These are phyloP conservation scores for Fusarium burgessii DNA, from an alignment of 2,329 filamentous ascomycete genomes.

Conservation along the genomic window DNA sequence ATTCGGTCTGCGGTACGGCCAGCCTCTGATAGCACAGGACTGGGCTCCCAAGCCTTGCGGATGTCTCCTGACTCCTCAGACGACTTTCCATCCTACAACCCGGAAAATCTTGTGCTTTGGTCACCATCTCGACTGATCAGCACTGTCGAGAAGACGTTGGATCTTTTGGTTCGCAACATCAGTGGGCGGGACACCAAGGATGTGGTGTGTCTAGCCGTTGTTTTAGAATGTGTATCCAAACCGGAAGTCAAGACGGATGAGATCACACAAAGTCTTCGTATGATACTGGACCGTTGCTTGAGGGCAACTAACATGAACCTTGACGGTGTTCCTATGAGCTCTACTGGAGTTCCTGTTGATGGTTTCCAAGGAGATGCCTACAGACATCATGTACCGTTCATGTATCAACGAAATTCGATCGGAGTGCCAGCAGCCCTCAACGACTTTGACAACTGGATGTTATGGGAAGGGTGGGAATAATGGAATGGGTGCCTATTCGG, in stretches of 20 bases:
- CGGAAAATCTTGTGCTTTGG: slow-evolving; percentile 56
- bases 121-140: slow-evolving; percentile 55
- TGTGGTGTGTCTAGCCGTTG: slow-evolving; percentile 61
- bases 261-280: slow-evolving; percentile 56
- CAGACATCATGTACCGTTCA: slow-evolving; percentile 46
- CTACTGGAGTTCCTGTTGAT: slow-evolving; percentile 20
- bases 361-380: slow-evolving; percentile 47
- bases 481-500: neutral
- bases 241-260: slow-evolving; percentile 57
- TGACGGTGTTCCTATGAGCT: slow-evolving; percentile 49
- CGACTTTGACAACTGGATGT: slow-evolving; percentile 52
- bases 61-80: slow-evolving; percentile 53
- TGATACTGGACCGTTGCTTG: slow-evolving; percentile 59
- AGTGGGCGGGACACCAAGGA: slow-evolving; percentile 65
- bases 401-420: slow-evolving; percentile 48
- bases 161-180: slow-evolving; percentile 59
- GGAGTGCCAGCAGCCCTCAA: slow-evolving; percentile 45
- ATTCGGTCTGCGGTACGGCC: slow-evolving; percentile 55
- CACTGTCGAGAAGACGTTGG: slow-evolving; percentile 62
- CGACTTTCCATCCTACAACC: slow-evolving; percentile 50
- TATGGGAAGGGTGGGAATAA: slow-evolving; percentile 57
- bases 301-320: slow-evolving; percentile 58
- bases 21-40: slow-evolving; percentile 46
- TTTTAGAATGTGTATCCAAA: slow-evolving; percentile 59
- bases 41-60: slow-evolving; percentile 49